These are phyloP conservation scores for Cladorrhinum sp. DNA, from an alignment of 2,329 filamentous ascomycete genomes.

Conservation along the genomic window DNA sequence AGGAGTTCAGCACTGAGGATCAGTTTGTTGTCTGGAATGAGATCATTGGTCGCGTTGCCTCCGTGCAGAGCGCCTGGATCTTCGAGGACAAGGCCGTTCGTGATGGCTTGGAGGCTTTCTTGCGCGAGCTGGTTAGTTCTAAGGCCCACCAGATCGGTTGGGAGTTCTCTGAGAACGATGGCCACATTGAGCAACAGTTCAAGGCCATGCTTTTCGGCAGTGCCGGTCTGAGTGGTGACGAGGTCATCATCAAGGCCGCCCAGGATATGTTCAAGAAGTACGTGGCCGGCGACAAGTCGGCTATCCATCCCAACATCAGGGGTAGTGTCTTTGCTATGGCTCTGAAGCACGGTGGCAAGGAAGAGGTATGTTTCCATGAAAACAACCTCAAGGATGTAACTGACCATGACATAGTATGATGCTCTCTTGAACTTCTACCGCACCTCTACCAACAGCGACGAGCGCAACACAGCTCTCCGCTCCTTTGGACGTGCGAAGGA, in stretches of 20 bases:
- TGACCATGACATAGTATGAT: slow-evolving; percentile 60
- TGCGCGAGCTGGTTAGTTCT: slow-evolving; percentile 69
- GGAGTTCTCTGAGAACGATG: slow-evolving; percentile 79
- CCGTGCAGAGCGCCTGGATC: slow-evolving; percentile 82
- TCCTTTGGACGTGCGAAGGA: slow-evolving; percentile 75
- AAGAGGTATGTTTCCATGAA: slow-evolving; percentile 56
- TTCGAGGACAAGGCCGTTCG: slow-evolving; percentile 74
- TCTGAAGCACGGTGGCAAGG: slow-evolving; percentile 77
- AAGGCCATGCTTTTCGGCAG: slow-evolving; percentile 86
- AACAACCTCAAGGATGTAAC: slow-evolving; percentile 6
- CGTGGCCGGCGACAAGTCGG: slow-evolving; percentile 70
- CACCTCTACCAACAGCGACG: slow-evolving; percentile 72
- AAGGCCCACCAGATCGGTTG: slow-evolving; percentile 87
- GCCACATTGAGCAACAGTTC: slow-evolving; percentile 90
- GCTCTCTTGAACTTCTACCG: slow-evolving; percentile 72
- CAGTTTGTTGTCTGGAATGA: slow-evolving; percentile 97
- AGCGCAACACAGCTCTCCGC: slow-evolving; percentile 88
- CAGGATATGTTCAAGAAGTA: slow-evolving; percentile 91
- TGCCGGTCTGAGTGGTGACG: slow-evolving; percentile 77
- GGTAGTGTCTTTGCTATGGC: slow-evolving; percentile 82
- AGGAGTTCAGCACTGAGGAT: slow-evolving; percentile 78
- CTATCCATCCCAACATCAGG: slow-evolving; percentile 89
- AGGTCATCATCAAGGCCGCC: slow-evolving; percentile 72
- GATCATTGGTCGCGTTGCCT: slow-evolving; percentile 72
- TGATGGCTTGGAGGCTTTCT: slow-evolving; percentile 78